Evolutionary conservation across 169 alveolate species (phyloP), one percentile per base, ranked within the genome.

Genomic region (Plasmodium berghei): DNA sequence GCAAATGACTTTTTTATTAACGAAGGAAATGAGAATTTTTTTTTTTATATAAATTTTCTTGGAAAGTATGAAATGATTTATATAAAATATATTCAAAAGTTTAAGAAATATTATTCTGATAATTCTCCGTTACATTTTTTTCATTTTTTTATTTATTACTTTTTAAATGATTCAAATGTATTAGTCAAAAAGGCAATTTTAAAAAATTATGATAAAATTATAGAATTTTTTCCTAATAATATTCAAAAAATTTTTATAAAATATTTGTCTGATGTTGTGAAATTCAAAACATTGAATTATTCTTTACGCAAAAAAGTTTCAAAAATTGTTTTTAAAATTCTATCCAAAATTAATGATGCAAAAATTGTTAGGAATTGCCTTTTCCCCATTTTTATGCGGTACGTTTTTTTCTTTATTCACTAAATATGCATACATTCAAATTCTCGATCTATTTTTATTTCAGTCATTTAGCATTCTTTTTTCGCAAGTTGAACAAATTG

Each of bases 171-270:
- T 83, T 28, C 83, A 40, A 83, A 83, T 28, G 90, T 83, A 49
- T 71, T 83, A 49, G 90, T 83, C 55, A 83, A 83, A 61, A 83
- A 83, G 26, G 83, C 90, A 6, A 83, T 83, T 26, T 64, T 83
- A 55, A 83, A 83, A 61, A 83, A 61, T 56, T 83, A 67, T 61
- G 90, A 83, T 16, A 67, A 67, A 55, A 66, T 83, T 40, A 16
- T 83, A 28, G 34, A 28, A 2, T 71, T 83, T 22, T 83, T 83
- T 62, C 90, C 90, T 16, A 8, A 12, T 16, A 3, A 18, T 6
- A 64, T 66, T 34, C 71, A 83, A 34, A 54, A n/a, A 16, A 58
- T 55, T 8, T 72, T 83, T 34, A 83, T 83, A 24, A 67, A 80
- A 4, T 67, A 83, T 20, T 22, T 83, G 71, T 83, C 46, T 10